Evolutionary conservation across 2,329 filamentous ascomycete species (phyloP).

Genomic region (Monosporascus sp.): DNA sequence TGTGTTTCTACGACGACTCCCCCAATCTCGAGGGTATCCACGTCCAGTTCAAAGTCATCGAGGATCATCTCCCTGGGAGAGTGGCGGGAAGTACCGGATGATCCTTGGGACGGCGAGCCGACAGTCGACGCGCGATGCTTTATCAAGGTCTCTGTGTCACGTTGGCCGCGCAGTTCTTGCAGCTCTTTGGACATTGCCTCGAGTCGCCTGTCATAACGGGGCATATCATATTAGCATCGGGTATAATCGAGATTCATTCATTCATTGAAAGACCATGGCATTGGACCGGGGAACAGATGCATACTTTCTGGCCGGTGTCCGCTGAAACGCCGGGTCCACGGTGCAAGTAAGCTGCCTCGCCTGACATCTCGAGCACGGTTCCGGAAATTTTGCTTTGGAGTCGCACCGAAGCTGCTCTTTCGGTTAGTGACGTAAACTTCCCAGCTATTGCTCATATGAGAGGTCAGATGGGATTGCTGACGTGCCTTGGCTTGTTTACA

Average conservation of each 20-base stretch:
- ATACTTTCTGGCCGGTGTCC: slow-evolving; percentile 27
- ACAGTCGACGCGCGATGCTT: slow-evolving; percentile 13
- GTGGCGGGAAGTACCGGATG: slow-evolving; percentile 7
- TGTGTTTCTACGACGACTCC: slow-evolving; percentile 10
- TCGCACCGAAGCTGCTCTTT: slow-evolving; percentile 24
- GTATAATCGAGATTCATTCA: not conserved
- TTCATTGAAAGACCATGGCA: not conserved
- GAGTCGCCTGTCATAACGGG: slow-evolving; percentile 16
- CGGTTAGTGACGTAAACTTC: not conserved
- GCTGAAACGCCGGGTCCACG: slow-evolving; percentile 26
- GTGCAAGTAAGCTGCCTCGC: slow-evolving; percentile 22
- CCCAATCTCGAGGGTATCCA: slow-evolving; percentile 16
- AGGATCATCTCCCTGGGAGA: slow-evolving; percentile 7
- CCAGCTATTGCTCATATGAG: not conserved
- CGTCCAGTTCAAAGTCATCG: slow-evolving; percentile 18
- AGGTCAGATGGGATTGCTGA: not conserved
- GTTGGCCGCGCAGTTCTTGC: slow-evolving; percentile 24
- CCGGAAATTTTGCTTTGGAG: slow-evolving; percentile 26
- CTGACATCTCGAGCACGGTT: slow-evolving; percentile 25
- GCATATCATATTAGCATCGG: not conserved
- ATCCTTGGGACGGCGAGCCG: slow-evolving; percentile 17
- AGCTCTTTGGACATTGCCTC: slow-evolving; percentile 28
- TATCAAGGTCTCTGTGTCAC: slow-evolving; percentile 6
- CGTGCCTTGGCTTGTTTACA: slow-evolving; percentile 26
- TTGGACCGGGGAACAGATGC: slow-evolving; percentile 2